Percentiles rank a stretch among this genome's conserved stretches.
phyloP scores from a whole-genome alignment of 2,329 filamentous ascomycete species.

The Paracamarosporium sp. region DNA sequence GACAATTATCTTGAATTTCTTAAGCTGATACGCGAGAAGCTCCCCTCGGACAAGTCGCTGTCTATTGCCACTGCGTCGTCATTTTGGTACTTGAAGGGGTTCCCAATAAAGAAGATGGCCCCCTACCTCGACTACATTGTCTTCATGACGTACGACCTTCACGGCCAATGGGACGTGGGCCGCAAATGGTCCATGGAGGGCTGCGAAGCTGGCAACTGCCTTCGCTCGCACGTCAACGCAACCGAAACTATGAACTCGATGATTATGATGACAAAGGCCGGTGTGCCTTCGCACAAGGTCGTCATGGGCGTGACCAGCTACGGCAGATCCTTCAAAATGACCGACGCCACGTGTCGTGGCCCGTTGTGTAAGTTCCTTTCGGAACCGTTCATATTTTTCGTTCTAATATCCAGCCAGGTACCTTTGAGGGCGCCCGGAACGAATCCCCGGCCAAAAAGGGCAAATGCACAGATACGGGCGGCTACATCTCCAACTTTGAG shows the following conservation, averaged over 20 bases:
- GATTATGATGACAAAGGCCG: conserved; percentile 46
- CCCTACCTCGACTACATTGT: neutral
- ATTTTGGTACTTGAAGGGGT: neutral
- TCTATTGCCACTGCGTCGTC: neutral
- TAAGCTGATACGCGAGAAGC: neutral
- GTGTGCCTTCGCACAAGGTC: conserved; percentile 42
- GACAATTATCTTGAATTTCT: neutral
- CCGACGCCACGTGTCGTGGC: conserved; percentile 25
- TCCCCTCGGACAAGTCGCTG: neutral
- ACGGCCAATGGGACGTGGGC: neutral
- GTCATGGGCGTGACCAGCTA: conserved; percentile 46
- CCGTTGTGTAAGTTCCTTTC: conserved; percentile 25
- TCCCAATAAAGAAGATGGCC: neutral
- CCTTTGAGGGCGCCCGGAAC: conserved; percentile 16
- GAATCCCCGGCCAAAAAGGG: conserved; percentile 34
- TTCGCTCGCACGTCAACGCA: conserved; percentile 14
- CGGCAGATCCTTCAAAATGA: conserved; percentile 42
- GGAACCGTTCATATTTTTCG: neutral
- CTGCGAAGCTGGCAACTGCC: neutral
- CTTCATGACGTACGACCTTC: neutral
- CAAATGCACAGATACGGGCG: conserved; percentile 38
- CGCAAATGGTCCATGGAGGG: neutral
- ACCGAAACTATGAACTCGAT: conserved; percentile 27
- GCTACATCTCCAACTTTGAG: conserved; percentile 45
- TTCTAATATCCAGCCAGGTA: conserved; percentile 1